Percentiles rank a stretch among this genome's conserved stretches.
phyloP scores from a whole-genome alignment of 2,329 filamentous ascomycete species.

The Cercospora sp. region DNA sequence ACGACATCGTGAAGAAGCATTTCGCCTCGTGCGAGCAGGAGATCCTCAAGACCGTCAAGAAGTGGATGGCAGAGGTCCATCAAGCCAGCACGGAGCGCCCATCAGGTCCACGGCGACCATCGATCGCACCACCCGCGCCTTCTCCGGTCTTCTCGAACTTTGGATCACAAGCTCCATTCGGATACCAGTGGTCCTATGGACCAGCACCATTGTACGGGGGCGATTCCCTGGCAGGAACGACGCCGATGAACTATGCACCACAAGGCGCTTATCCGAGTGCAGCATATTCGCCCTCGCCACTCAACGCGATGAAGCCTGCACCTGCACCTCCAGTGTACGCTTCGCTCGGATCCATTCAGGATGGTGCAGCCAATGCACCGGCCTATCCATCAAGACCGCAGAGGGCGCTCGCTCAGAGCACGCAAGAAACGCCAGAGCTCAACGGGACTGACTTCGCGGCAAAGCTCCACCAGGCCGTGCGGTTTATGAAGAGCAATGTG shows the following conservation, averaged over 20 bases:
- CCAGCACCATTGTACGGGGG: not conserved
- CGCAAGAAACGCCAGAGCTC: not conserved
- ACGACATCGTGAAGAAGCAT: slow-evolving; percentile 21
- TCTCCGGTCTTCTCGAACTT: not conserved
- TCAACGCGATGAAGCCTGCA: not conserved
- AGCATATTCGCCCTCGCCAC: not conserved
- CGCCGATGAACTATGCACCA: not conserved
- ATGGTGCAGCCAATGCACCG: not conserved
- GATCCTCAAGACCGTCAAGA: slow-evolving; percentile 14
- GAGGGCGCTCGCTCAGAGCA: not conserved
- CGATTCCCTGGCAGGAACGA: not conserved
- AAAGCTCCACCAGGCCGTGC: not conserved
- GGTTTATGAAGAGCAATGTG: not conserved
- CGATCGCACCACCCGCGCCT: not conserved
- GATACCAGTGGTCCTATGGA: not conserved
- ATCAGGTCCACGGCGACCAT: not conserved
- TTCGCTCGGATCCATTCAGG: not conserved
- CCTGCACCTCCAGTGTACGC: not conserved
- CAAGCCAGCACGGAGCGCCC: not conserved
- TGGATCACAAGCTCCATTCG: not conserved
- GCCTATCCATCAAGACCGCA: not conserved
- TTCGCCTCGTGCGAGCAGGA: slow-evolving; percentile 15
- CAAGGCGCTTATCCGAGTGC: not conserved
- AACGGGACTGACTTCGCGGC: not conserved
- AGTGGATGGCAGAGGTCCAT: slow-evolving; percentile 12